These are phyloP conservation scores for Termitomyces sp. DNA, from an alignment of 768 basidiomycete species.

Conservation along the genomic window DNA sequence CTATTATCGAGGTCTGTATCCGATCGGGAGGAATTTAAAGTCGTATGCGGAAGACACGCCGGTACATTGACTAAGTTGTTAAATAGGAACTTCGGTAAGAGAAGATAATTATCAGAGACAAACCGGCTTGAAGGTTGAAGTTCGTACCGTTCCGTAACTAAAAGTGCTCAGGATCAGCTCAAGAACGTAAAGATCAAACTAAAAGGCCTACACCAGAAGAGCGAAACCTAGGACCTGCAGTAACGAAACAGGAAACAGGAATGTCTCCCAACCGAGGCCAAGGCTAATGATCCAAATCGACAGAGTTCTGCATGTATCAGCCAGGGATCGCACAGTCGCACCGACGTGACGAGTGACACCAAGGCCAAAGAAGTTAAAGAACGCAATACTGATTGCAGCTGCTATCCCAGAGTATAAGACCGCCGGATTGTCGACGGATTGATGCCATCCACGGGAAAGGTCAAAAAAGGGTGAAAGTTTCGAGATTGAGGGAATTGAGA, in stretches of 20 bases:
- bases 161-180: slow-evolving; percentile 6
- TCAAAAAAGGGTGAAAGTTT: slow-evolving; percentile 75
- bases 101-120: slow-evolving; percentile 1
- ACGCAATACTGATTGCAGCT: slow-evolving; percentile 69
- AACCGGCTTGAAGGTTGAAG: background rate
- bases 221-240: slow-evolving; percentile 82
- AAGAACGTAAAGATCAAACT: background rate
- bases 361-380: slow-evolving; percentile 88
- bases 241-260: slow-evolving; percentile 76
- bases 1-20: background rate
- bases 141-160: slow-evolving; percentile 80
- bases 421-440: slow-evolving; percentile 74
- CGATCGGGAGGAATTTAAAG: background rate
- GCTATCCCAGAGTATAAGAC: slow-evolving; percentile 65
- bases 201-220: slow-evolving; percentile 71
- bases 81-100: slow-evolving; percentile 68
- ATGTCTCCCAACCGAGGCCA: slow-evolving; percentile 83
- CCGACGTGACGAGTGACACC: slow-evolving; percentile 88
- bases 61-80: slow-evolving; percentile 74
- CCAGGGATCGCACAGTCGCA: slow-evolving; percentile 85
- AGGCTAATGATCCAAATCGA: slow-evolving; percentile 95
- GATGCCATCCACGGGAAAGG: slow-evolving; percentile 81
- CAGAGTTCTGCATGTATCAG: slow-evolving; percentile 92
- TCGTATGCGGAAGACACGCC: slow-evolving; percentile 50
- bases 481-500: slow-evolving; percentile 67